Evolutionary conservation across 1,284 basidiomycete genomes (phyloP), one percentile per base, ranked within the genome.

Genomic region (Ceratobasidium sp.): DNA sequence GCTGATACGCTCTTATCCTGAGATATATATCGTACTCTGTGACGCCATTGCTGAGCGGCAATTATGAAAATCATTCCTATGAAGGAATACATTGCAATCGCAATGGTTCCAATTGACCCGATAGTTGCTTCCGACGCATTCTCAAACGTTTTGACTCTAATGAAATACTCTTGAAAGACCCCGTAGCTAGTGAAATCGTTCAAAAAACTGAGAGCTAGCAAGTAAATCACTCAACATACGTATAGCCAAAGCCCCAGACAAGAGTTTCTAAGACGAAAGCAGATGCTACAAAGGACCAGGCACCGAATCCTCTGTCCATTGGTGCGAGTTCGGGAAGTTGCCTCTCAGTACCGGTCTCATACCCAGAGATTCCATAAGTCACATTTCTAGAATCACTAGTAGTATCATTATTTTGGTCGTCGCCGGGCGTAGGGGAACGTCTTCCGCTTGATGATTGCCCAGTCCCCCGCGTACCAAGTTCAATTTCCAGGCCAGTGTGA

Each of bases 141-240:
- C 4, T 70, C 44, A 70, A 80, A 81, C 1, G 80, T 80, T 0
- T 78, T 69, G 33, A 81, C 54, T 54, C 81, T 79, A 54, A 79
- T 61, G 70, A 83, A 83, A 56, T 82, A 84, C 50, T 82, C 81
- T 65, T 83, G 82, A 68, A 81, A 83, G 2, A 81, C 80, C 13
- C 83, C 83, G 64, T 81, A 83, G 12, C 81, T 79, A 73, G 44
- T 12, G 2, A 46, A 48, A 56, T 40, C 26, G n/a, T 48, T 17
- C n/a, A 26, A 40, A 52, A 23, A 42, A 38, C 2, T 15, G 17
- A 54, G 17, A 20, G 12, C 44, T 40, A 62, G n/a, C 33, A 62
- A 28, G 15, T 33, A 2, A 3, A 13, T 5, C 33, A 33, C 33
- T 33, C 33, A 33, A 77, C 75, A 59, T 26, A 78, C 75, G 70